Evolutionary conservation across 1,139 yeast genomes (phyloP), one percentile per base, ranked within the genome.

Genomic region (Candida gigantensis): DNA sequence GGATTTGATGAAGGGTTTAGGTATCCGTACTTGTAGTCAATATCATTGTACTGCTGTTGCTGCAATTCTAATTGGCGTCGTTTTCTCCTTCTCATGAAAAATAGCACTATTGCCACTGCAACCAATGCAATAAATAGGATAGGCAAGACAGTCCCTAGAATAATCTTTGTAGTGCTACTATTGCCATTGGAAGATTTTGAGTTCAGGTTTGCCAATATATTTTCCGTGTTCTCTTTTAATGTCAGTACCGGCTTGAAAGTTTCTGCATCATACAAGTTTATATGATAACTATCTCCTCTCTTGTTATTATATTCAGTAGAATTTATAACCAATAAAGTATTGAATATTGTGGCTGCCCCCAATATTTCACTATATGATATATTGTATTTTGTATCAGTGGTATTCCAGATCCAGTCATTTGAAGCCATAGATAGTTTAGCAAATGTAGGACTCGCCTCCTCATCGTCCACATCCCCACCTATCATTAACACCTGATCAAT

Each of bases 301-400:
- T 49, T 47, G 12, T 39, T 50, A 17, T 39, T 46, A 16, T 45
- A 30, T 24, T 18, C 10, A 1, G 64, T 49, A 3, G 57, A 48
- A 38, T 61, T 64, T 17, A 66, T 52, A 7, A 65, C 57, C 1
- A 72, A 57, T 33, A 72, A 52, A 3, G 74, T 68, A 28, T 70
- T 61, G 47, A 69, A 72, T 10, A 72, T 58, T 10, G 74, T 61
- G 2, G 69, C 72, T 3, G 74, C 73, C 1, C 77, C 77, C 12
- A 62, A 36, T 15, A 65, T 55, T 18, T 59, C 58, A 23, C 46
- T 46, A 18, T 42, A 33, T 6, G 52, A 39, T 18, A 58, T 24
- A 17, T 32, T 20, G 7, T 14, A 24, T 13, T 34, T 26, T 2
- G 35, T 20, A 14, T 47, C 41, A 2, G 60, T 41, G 1, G 53